Evolutionary conservation across 2,329 filamentous ascomycete species (phyloP).

Genomic region (Xylariaceae sp.): DNA sequence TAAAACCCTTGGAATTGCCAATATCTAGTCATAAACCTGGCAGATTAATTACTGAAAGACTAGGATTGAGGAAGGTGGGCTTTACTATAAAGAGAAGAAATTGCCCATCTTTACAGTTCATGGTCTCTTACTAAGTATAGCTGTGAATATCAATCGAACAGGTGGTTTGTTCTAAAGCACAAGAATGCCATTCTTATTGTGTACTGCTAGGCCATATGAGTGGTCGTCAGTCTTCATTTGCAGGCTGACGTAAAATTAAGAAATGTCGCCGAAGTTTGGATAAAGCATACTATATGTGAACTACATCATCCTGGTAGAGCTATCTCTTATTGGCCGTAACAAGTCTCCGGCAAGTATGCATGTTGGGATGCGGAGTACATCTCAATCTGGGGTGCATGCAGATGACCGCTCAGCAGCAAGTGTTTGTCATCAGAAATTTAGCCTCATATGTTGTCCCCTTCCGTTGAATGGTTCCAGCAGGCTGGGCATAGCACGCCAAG

Average conservation of each 20-base stretch:
- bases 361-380: conserved; percentile 13
- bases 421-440: conserved; percentile 35
- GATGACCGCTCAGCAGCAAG: conserved; percentile 24
- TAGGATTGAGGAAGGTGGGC: too few species aligned
- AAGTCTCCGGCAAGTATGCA: conserved; percentile 7
- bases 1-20: too few species aligned
- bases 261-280: not conserved
- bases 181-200: conserved; percentile 4
- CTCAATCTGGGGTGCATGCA: conserved; percentile 34
- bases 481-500: conserved; percentile 12
- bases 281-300: too few species aligned
- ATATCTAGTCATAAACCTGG: too few species aligned
- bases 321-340: conserved; percentile 1
- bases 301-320: not conserved
- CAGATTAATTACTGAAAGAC: too few species aligned
- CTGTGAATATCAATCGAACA: too few species aligned
- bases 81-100: too few species aligned
- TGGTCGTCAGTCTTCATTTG: conserved; percentile 1
- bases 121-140: too few species aligned
- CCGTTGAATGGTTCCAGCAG: conserved; percentile 14
- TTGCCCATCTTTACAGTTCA: too few species aligned
- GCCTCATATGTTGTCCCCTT: conserved; percentile 29
- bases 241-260: conserved; percentile 7
- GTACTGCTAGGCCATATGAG: conserved; percentile 5
- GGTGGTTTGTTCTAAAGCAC: not conserved